Percentiles rank a stretch among this genome's conserved stretches.
phyloP scores from a whole-genome alignment of 345 rosid genomes.

The Citrus unshiu region DNA sequence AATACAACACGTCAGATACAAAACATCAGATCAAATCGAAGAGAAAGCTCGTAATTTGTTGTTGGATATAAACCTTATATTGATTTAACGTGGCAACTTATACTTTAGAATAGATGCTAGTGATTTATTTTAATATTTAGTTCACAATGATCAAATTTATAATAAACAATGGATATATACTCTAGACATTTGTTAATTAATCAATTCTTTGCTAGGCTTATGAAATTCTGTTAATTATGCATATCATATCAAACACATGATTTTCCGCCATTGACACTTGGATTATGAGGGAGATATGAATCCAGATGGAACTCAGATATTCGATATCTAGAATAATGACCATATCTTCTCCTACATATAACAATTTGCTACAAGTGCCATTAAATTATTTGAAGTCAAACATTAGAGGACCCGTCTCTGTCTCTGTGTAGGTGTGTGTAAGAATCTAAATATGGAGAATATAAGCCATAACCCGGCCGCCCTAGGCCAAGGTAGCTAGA shows the following conservation, averaged over 20 bases:
- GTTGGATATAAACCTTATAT: neutral
- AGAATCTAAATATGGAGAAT: neutral
- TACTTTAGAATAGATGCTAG: constrained; percentile 25
- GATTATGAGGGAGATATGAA: neutral
- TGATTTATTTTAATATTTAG: neutral
- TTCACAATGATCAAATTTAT: neutral
- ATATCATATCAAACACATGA: neutral
- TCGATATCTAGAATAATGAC: neutral
- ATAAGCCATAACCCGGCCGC: too few relatives aligned
- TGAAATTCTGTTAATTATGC: neutral
- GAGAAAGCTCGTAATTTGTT: neutral
- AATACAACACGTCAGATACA: neutral
- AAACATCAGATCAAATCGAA: neutral
- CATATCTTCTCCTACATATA: neutral
- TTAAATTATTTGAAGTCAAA: neutral
- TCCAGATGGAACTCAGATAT: neutral
- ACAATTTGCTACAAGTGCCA: neutral
- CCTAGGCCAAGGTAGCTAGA: neutral
- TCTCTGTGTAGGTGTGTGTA: too few relatives aligned
- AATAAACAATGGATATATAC: neutral
- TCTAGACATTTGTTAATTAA: neutral
- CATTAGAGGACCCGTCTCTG: too few relatives aligned
- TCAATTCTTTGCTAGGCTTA: neutral
- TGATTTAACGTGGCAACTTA: neutral
- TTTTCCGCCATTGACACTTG: neutral